phyloP scores from a whole-genome alignment of 2,329 filamentous ascomycete genomes.

The Stemphylium lycopersici region DNA sequence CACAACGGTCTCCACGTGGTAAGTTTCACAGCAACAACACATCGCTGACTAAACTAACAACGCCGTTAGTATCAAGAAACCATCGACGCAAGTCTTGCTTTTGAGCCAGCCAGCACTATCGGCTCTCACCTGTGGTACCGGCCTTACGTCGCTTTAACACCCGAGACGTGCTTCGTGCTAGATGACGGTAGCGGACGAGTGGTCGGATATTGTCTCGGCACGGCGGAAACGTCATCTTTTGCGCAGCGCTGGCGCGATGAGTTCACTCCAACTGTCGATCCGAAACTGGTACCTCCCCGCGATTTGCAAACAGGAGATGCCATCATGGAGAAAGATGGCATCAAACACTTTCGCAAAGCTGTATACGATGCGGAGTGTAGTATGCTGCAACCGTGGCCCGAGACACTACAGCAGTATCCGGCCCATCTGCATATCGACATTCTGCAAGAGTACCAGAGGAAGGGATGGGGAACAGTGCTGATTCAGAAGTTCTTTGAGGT shows the following conservation, averaged over 20 bases:
- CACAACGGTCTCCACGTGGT: constrained; percentile 25
- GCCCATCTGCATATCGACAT: constrained; percentile 50
- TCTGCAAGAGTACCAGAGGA: constrained; percentile 40
- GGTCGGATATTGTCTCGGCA: constrained; percentile 49
- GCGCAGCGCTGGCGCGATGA: constrained; percentile 33
- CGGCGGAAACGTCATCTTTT: constrained; percentile 35
- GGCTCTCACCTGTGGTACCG: constrained; percentile 43
- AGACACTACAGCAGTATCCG: constrained; percentile 35
- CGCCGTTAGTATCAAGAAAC: constrained; percentile 32
- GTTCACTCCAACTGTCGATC: constrained; percentile 35
- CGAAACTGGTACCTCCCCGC: constrained; percentile 21
- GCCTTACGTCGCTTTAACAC: constrained; percentile 39
- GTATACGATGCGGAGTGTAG: constrained; percentile 33
- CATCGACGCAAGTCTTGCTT: constrained; percentile 27
- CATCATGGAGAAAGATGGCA: constrained; percentile 27
- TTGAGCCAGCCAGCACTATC: constrained; percentile 38
- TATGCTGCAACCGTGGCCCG: constrained; percentile 24
- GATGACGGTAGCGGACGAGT: constrained; percentile 41
- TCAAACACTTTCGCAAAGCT: constrained; percentile 21
- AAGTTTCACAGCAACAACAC: not conserved
- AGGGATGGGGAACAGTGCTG: constrained; percentile 39
- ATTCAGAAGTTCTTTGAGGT: constrained; percentile 33
- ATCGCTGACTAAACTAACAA: not conserved
- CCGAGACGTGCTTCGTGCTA: constrained; percentile 44
- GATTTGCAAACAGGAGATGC: constrained; percentile 9